These are phyloP conservation scores for Saccharomyces pastorianus DNA, from an alignment of 1,139 yeast genomes.

Conservation along the genomic window DNA sequence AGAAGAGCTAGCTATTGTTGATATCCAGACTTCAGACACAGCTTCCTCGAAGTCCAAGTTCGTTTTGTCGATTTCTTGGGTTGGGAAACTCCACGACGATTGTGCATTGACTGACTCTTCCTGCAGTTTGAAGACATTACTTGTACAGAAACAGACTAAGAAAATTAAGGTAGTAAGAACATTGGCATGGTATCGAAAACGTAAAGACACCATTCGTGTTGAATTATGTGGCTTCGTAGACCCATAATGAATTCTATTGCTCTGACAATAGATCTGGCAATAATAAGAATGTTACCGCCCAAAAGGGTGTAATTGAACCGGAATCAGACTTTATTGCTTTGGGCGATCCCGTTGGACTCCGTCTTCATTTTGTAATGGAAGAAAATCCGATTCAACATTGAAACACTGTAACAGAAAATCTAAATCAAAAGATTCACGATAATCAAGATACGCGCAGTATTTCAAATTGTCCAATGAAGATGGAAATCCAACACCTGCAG, in stretches of 20 bases:
- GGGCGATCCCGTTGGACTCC: not conserved
- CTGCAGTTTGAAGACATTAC: constrained; percentile 12
- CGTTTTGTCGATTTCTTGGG: no score
- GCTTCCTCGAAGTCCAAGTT: not conserved
- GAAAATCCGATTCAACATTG: constrained; percentile 22
- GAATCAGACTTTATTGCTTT: constrained; percentile 13
- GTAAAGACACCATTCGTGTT: constrained; percentile 35
- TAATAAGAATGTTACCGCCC: constrained; percentile 31
- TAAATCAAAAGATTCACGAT: constrained; percentile 35
- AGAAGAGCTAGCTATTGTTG: not conserved
- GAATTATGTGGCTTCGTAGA: constrained; percentile 31
- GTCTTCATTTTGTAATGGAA: constrained; percentile 10
- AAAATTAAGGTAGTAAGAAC: constrained; percentile 12
- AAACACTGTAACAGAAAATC: constrained; percentile 34
- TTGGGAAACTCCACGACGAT: not conserved
- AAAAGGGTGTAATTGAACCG: constrained; percentile 24
- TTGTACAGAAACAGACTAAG: constrained; percentile 4
- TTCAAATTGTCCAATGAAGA: constrained; percentile 14
- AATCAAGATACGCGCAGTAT: constrained; percentile 25
- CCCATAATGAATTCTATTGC: constrained; percentile 36
- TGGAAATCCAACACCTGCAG: constrained; percentile 40
- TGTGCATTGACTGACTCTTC: constrained; percentile 14
- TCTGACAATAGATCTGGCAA: constrained; percentile 38
- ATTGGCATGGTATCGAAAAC: constrained; percentile 34
- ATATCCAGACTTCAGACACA: not conserved